Evolutionary conservation across 2,329 filamentous ascomycete species (phyloP).

Genomic region (Aureobasidium sp.): DNA sequence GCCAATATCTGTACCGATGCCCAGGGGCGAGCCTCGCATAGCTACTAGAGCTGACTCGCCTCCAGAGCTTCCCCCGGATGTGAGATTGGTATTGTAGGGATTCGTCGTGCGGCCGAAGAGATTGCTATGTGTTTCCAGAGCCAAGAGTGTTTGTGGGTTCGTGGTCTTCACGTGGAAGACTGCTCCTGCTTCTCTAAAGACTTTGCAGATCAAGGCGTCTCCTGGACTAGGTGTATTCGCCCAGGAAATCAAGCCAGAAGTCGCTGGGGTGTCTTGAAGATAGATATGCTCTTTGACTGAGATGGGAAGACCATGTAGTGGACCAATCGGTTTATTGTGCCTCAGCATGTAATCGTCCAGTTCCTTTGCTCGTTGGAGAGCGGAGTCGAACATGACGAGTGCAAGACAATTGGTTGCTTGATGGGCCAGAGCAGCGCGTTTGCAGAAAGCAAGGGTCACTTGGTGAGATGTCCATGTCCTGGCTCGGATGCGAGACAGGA

Average conservation of each 20-base stretch:
- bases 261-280: slow-evolving; percentile 35
- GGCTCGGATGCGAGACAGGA: background rate
- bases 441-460: slow-evolving; percentile 45
- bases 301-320: slow-evolving; percentile 57
- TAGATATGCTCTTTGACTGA: slow-evolving; percentile 64
- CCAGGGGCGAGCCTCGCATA: slow-evolving; percentile 43
- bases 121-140: slow-evolving; percentile 43
- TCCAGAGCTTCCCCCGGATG: slow-evolving; percentile 45
- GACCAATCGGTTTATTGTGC: slow-evolving; percentile 43
- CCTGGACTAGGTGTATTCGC: slow-evolving; percentile 48
- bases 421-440: slow-evolving; percentile 44
- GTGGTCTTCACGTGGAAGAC: slow-evolving; percentile 46
- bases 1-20: slow-evolving; percentile 51
- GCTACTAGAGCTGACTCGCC: slow-evolving; percentile 48
- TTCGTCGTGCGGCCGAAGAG: slow-evolving; percentile 45
- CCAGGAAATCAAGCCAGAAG: slow-evolving; percentile 50
- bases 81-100: slow-evolving; percentile 43
- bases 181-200: slow-evolving; percentile 39
- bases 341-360: slow-evolving; percentile 43
- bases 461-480: slow-evolving; percentile 39
- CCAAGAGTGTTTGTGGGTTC: slow-evolving; percentile 45
- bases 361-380: slow-evolving; percentile 40
- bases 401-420: slow-evolving; percentile 50
- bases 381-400: slow-evolving; percentile 46
- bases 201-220: slow-evolving; percentile 44